Evolutionary conservation across 2,329 filamentous ascomycete genomes (phyloP).

Genomic region (Hymenoscyphus infarciens): DNA sequence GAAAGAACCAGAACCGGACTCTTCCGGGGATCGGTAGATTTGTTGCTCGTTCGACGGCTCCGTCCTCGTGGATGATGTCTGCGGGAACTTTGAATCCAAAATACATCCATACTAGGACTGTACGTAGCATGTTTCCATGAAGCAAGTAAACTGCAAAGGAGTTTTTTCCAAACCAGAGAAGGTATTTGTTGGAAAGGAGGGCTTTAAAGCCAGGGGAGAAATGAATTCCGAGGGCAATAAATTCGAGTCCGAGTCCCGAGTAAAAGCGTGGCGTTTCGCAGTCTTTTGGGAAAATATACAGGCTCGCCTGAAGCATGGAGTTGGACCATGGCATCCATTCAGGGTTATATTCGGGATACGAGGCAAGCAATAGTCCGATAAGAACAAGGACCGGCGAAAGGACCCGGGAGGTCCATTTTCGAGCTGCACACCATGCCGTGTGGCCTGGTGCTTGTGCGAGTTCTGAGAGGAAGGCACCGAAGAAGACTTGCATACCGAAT

Average conservation of each 20-base stretch:
- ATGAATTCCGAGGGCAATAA: slow-evolving; percentile 49
- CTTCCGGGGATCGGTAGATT: slow-evolving; percentile 38
- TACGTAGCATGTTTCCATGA: slow-evolving; percentile 58
- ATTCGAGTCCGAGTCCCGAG: slow-evolving; percentile 46
- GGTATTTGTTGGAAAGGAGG: slow-evolving; percentile 49
- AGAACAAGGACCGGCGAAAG: slow-evolving; percentile 49
- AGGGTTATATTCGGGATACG: slow-evolving; percentile 54
- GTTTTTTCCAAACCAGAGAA: slow-evolving; percentile 61
- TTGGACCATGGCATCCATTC: slow-evolving; percentile 53
- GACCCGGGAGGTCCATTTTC: slow-evolving; percentile 42
- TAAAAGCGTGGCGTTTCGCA: slow-evolving; percentile 48
- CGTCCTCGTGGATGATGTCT: slow-evolving; percentile 31
- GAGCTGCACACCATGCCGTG: slow-evolving; percentile 43
- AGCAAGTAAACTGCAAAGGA: slow-evolving; percentile 63
- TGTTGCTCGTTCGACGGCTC: slow-evolving; percentile 37
- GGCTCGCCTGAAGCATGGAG: slow-evolving; percentile 41
- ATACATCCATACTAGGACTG: slow-evolving; percentile 57
- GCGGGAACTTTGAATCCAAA: slow-evolving; percentile 43
- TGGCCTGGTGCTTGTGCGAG: slow-evolving; percentile 50
- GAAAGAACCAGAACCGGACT: slow-evolving; percentile 37
- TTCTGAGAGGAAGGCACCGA: slow-evolving; percentile 60
- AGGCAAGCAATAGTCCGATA: slow-evolving; percentile 54
- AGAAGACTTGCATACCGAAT: slow-evolving; percentile 58
- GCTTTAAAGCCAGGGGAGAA: slow-evolving; percentile 50
- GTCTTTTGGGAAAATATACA: slow-evolving; percentile 44